phyloP scores from a whole-genome alignment of 306 rosid species.

The Cucumis melo region DNA sequence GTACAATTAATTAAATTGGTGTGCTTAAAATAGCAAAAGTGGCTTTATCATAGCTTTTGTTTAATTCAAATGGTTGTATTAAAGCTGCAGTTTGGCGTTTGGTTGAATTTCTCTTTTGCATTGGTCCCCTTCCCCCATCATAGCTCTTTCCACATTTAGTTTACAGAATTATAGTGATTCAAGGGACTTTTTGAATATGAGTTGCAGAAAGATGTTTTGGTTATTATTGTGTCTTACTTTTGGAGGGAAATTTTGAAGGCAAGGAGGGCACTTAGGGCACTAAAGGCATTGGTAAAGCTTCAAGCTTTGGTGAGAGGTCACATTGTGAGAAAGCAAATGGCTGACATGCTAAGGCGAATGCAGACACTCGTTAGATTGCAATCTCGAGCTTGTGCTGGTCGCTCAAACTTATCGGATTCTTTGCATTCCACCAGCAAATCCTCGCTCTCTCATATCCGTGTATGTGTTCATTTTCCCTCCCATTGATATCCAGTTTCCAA shows the following conservation, averaged over 20 bases:
- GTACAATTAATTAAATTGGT: not conserved
- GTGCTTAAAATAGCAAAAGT: not conserved
- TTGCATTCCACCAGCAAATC: constrained; percentile 38
- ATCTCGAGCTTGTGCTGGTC: constrained; percentile 60
- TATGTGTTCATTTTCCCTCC: constrained; percentile 15
- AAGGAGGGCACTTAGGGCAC: constrained; percentile 87
- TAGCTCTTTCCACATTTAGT: not conserved
- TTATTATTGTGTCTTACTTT: not conserved
- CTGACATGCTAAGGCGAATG: constrained; percentile 89
- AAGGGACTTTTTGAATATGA: not conserved
- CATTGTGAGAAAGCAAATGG: constrained; percentile 76
- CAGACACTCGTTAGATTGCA: constrained; percentile 83
- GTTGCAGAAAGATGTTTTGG: not conserved
- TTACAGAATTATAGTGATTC: not conserved
- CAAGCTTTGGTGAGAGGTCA: constrained; percentile 91
- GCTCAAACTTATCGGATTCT: constrained; percentile 35
- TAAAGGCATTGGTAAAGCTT: constrained; percentile 80
- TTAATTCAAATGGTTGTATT: not conserved
- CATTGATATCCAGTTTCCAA: not conserved
- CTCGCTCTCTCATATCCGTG: constrained; percentile 36
- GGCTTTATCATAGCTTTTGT: not conserved
- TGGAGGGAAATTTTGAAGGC: constrained; percentile 38
- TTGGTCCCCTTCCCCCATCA: constrained; percentile 2
- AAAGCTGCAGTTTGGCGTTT: not conserved
- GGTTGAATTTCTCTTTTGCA: not conserved